Conservation (phyloP, 495 filamentous ascomycete genomes). For the Penicillium dipodomyicola region DNA sequence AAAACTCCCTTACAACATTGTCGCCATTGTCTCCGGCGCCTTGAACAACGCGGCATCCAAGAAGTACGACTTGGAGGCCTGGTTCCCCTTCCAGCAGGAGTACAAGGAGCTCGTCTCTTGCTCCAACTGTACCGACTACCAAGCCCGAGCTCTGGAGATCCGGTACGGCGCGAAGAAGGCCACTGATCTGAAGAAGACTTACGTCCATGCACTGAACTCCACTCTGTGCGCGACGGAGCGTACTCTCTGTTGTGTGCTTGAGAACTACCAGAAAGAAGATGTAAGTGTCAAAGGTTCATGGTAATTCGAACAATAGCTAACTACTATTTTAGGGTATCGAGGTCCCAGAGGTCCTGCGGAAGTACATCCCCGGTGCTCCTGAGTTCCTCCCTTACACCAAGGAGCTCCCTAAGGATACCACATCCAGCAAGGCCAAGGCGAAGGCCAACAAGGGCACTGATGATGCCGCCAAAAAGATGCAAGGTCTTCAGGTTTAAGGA, state of each 20-base stretch:
- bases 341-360: constrained; percentile 82
- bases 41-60: constrained; percentile 91
- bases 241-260: constrained; percentile 89
- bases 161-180: constrained; percentile 76
- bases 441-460: constrained; percentile 38
- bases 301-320: background rate
- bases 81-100: constrained; percentile 94
- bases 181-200: constrained; percentile 80
- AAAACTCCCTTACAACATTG: constrained; percentile 81
- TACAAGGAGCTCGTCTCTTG: constrained; percentile 97
- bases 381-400: constrained; percentile 87
- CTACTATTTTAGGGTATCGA: constrained; percentile 61
- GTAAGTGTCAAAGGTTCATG: constrained; percentile 40
- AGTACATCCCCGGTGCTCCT: constrained; percentile 86
- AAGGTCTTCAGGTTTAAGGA: constrained; percentile 38
- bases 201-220: constrained; percentile 90
- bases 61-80: constrained; percentile 95
- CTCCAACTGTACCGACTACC: constrained; percentile 96
- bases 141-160: constrained; percentile 84
- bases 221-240: constrained; percentile 92
- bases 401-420: constrained; percentile 73
- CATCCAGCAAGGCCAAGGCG: constrained; percentile 55
- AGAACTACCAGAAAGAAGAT: constrained; percentile 93
- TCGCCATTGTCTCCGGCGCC: constrained; percentile 91
- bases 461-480: constrained; percentile 41